Evolutionary conservation across 2,329 filamentous ascomycete genomes (phyloP).

Genomic region (Fusarium euwallaceae): DNA sequence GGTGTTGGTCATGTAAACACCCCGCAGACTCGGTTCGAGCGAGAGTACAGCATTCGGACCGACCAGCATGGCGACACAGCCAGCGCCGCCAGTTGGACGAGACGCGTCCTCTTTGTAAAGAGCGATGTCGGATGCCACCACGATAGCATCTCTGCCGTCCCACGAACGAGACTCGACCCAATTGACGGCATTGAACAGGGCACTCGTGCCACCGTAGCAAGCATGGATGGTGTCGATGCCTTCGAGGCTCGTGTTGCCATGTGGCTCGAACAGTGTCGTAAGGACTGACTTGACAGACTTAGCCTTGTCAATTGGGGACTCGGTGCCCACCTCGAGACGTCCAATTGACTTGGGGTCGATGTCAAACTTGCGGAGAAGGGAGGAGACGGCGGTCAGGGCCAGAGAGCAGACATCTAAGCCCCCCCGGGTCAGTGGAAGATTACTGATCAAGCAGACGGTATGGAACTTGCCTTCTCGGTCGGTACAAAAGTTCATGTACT

Average conservation of each 20-base stretch:
- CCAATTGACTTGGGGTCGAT: neutral
- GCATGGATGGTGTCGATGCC: neutral
- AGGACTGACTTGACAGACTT: neutral
- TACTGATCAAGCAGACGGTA: neutral
- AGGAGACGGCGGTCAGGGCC: neutral
- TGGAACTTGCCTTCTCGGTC: neutral
- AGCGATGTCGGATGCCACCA: neutral
- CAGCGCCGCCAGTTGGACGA: neutral
- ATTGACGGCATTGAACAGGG: neutral
- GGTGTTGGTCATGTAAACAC: neutral
- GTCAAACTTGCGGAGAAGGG: neutral
- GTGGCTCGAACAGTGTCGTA: neutral
- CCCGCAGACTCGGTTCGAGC: neutral
- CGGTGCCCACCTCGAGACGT: neutral
- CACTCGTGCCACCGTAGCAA: neutral
- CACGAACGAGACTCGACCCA: slow-evolving; percentile 1
- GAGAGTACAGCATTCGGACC: neutral
- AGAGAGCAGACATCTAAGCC: neutral
- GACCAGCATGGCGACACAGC: neutral
- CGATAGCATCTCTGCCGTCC: neutral
- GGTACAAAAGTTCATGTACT: neutral
- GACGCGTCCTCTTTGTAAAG: neutral
- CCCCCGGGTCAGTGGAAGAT: neutral
- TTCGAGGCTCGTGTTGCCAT: neutral
- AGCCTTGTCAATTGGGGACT: neutral